Evolutionary conservation across 163 green algal species (phyloP).

Genomic region (Scenedesmus sp.): DNA sequence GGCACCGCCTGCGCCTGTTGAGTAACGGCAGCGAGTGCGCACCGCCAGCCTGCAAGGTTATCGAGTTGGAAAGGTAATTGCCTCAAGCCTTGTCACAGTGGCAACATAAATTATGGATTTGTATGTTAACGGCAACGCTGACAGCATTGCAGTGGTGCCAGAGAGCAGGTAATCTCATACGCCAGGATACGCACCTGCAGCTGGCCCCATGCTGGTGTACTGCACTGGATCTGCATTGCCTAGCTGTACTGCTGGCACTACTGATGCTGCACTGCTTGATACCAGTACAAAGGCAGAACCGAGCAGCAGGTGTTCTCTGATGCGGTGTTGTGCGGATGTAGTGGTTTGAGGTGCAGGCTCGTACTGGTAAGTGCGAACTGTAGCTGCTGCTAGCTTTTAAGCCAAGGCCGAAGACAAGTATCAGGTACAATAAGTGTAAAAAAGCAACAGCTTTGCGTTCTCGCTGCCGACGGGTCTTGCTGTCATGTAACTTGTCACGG

Average conservation of each 20-base stretch:
- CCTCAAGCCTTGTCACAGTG: not conserved
- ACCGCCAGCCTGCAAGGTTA: not conserved
- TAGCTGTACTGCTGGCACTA: not conserved
- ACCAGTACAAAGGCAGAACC: not conserved
- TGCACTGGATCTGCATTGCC: not conserved
- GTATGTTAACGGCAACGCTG: not conserved
- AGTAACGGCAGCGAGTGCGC: not conserved
- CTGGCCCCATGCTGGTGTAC: not conserved
- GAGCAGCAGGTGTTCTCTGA: not conserved
- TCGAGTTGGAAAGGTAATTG: not conserved
- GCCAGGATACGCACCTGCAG: not conserved
- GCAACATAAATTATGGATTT: not conserved
- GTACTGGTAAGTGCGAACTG: not conserved
- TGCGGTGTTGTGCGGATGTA: not conserved
- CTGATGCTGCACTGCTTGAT: too few relatives aligned
- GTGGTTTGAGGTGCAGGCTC: not conserved
- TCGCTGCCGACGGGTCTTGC: not conserved
- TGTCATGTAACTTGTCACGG: constrained; percentile 17
- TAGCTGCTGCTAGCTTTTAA: not conserved
- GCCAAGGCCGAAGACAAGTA: too few relatives aligned
- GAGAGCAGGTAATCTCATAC: not conserved
- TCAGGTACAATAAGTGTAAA: not conserved
- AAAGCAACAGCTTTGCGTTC: not conserved
- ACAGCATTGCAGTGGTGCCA: not conserved
- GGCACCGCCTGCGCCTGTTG: not conserved